Conservation (phyloP, 495 filamentous ascomycete genomes). For the Hypoxylon trugodes region DNA sequence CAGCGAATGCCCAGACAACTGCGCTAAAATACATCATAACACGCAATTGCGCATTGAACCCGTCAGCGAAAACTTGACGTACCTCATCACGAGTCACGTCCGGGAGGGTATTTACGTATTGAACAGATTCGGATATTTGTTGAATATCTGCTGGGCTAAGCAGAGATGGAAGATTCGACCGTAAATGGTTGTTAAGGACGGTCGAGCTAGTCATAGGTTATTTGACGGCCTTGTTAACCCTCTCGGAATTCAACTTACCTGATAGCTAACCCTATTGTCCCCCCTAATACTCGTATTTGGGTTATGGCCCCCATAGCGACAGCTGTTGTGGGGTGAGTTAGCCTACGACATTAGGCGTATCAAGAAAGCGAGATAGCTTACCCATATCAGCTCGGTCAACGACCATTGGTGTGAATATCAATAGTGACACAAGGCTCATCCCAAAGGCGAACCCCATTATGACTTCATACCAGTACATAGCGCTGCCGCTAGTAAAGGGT, state of each 20-base stretch:
- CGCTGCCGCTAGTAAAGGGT: slow-evolving; percentile 34
- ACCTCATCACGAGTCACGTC: slow-evolving; percentile 23
- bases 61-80: slow-evolving; percentile 25
- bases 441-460: slow-evolving; percentile 59
- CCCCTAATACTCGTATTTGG: slow-evolving; percentile 60
- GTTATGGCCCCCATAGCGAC: slow-evolving; percentile 57
- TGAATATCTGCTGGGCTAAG: slow-evolving; percentile 18
- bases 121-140: slow-evolving; percentile 24
- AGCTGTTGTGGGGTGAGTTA: slow-evolving; percentile 33
- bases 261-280: slow-evolving; percentile 53
- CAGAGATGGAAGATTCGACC: slow-evolving; percentile 12
- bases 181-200: slow-evolving; percentile 29
- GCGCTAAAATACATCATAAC: slow-evolving; percentile 33
- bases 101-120: slow-evolving; percentile 22
- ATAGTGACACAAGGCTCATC: slow-evolving; percentile 48
- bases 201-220: slow-evolving; percentile 17
- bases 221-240: not conserved
- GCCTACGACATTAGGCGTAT: not conserved
- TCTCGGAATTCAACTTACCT: slow-evolving; percentile 3
- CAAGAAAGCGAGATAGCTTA: slow-evolving; percentile 30
- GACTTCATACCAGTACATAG: slow-evolving; percentile 55
- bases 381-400: slow-evolving; percentile 54
- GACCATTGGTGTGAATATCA: slow-evolving; percentile 52
- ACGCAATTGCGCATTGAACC: slow-evolving; percentile 21
- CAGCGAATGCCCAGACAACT: slow-evolving; percentile 23